These are phyloP conservation scores for Eragrostis nindensis DNA, from an alignment of 176 grass and related monocot species.

Conservation along the genomic window DNA sequence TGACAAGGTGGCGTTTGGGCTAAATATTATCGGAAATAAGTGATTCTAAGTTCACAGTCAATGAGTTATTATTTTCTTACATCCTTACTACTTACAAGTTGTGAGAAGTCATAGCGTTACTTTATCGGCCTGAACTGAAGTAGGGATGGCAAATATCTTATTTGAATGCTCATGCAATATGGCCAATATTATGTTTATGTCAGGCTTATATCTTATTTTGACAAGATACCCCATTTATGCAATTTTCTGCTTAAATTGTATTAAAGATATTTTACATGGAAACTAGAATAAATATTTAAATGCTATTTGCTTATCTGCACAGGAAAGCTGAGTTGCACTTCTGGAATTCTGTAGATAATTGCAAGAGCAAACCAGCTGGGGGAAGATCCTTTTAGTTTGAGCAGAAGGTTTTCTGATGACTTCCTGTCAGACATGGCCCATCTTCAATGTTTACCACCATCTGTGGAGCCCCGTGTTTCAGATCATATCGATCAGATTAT, in stretches of 20 bases:
- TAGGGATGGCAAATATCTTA: not conserved
- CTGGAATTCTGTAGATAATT: constrained; percentile 98
- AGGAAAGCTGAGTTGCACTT: constrained; percentile 86
- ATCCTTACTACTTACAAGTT: constrained; percentile 7
- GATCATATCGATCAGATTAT: constrained; percentile 89
- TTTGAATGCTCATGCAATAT: constrained; percentile 6
- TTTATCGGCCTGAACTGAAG: constrained; percentile 7
- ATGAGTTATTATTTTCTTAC: not conserved
- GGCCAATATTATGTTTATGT: constrained; percentile 9
- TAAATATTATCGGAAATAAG: not conserved
- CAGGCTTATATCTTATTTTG: not conserved
- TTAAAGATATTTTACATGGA: constrained; percentile 31
- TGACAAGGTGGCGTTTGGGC: constrained; percentile 69
- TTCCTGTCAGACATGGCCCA: constrained; percentile 81
- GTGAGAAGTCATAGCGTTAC: not conserved
- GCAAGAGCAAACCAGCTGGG: constrained; percentile 83
- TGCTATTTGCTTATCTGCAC: constrained; percentile 58
- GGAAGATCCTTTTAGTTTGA: constrained; percentile 88
- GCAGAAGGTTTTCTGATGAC: constrained; percentile 83
- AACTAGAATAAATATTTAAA: constrained; percentile 48
- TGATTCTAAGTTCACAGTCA: not conserved
- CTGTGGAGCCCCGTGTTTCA: constrained; percentile 87
- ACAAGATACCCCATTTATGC: not conserved
- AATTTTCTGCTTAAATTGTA: constrained; percentile 31
- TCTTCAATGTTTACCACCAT: constrained; percentile 92